Base-by-base conservation (phyloP, 1,139 yeast genomes). In the Yamadazyma trypodendri region DNA sequence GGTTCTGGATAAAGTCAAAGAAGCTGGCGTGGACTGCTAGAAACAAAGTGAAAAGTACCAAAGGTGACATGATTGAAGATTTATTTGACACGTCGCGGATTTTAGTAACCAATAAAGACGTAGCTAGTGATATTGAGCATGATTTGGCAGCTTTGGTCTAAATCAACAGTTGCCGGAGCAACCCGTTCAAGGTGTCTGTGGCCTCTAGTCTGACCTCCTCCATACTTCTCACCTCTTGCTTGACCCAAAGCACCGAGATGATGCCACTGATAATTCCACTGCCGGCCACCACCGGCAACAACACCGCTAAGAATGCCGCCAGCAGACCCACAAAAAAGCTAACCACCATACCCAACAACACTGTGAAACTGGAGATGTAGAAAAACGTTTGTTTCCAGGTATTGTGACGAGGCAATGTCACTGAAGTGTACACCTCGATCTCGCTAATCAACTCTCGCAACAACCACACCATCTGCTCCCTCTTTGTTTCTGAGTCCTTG, bases 221-320 rank as follows among this genome's bases (percentile, higher is more conserved):
- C 36, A 94, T 61, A 0, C 92, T 92, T 38, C 97, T 67, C 48
- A 69, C 62, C 55, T 94, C 99, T 15, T 79, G 73, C 34, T 89
- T 70, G 1, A 95, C 95, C 51, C 90, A 92, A 33, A 87, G 56
- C 44, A 73, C 22, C 28, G 94, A 90, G 39, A 92, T 83, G 39
- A 87, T 54, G 0, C 96, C 96, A 54, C 88, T 82, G 2, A 85
- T 55, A 0, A 77, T 64, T 0, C 96, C 97, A 0, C 92, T 72
- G 6, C 78, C 68, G 0, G 81, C 72, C 5, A 86, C 57, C 0
- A 79, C 48, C 0, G 76, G 64, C 2, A 81, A 68, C 9, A 69
- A 60, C 1, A 84, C 79, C 68, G 17, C 11, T 22, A 34, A n/a
- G n/a, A n/a, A n/a, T n/a, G n/a, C 14, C 7, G 77, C 84, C 74